A percentile compares a stretch with the other conserved stretches of the same genome.
Conservation (phyloP, 768 basidiomycete genomes). For the Hypholoma fasciculare region DNA sequence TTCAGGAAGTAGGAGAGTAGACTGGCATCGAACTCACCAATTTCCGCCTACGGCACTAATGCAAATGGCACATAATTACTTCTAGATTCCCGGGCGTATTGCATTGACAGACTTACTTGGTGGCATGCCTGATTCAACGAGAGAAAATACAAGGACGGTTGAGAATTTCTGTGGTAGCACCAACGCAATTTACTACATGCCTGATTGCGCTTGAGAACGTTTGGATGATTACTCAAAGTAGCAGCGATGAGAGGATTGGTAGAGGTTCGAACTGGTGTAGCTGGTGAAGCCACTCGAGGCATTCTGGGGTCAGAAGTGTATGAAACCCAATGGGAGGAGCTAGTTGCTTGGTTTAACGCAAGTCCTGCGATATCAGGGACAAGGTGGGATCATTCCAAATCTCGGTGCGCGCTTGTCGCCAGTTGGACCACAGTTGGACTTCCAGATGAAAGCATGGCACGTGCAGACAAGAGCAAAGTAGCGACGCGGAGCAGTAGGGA, state of each 20-base stretch:
- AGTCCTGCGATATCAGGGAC: slow-evolving; percentile 9
- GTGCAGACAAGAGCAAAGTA: slow-evolving; percentile 5
- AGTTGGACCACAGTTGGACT: slow-evolving; percentile 1
- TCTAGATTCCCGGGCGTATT: background rate
- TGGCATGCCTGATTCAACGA: slow-evolving; percentile 48
- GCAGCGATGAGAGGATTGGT: slow-evolving; percentile 15
- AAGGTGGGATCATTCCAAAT: slow-evolving; percentile 20
- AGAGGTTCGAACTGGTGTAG: slow-evolving; percentile 16
- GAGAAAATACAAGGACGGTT: background rate
- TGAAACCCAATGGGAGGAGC: background rate
- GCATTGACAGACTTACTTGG: slow-evolving; percentile 35
- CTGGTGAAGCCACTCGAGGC: slow-evolving; percentile 21
- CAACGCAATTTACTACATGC: slow-evolving; percentile 22
- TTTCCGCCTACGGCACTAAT: slow-evolving; percentile 71
- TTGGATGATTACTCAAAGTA: slow-evolving; percentile 34
- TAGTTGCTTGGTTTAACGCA: background rate
- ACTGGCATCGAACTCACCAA: slow-evolving; percentile 44
- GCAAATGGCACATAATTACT: background rate
- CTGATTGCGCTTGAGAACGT: slow-evolving; percentile 55
- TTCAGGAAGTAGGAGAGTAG: background rate
- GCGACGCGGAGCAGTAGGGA: background rate
- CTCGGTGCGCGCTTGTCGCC: slow-evolving; percentile 15
- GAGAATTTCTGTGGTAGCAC: slow-evolving; percentile 1
- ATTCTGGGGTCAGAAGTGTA: slow-evolving; percentile 7
- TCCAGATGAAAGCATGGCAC: slow-evolving; percentile 2